These are phyloP conservation scores for Chlorella ohadii DNA, from an alignment of 139 green algal genomes.

Conservation along the genomic window DNA sequence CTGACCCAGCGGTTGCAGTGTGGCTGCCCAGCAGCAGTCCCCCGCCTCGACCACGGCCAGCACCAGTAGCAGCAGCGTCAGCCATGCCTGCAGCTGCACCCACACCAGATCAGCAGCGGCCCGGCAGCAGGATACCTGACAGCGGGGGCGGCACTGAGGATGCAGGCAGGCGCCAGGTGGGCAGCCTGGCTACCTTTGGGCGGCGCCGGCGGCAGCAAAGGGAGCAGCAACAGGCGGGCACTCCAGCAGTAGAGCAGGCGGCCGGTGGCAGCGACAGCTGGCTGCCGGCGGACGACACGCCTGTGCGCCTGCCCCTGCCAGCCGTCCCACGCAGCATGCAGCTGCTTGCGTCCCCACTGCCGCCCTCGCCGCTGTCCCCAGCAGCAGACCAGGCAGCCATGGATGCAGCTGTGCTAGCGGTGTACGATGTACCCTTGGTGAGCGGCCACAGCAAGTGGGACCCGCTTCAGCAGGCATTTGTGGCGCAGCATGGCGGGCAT, in stretches of 20 bases:
- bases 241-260: not conserved
- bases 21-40: constrained; percentile 9
- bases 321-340: not conserved
- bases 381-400: not conserved
- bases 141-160: too few relatives aligned
- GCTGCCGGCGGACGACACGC: not conserved
- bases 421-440: not conserved
- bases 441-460: constrained; percentile 6
- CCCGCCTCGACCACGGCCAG: not conserved
- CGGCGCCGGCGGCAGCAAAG: not conserved
- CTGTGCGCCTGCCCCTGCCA: not conserved
- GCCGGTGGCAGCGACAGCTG: not conserved
- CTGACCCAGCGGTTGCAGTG: not conserved
- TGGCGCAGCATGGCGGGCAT: constrained; percentile 6
- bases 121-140: not conserved
- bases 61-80: not conserved
- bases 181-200: too few relatives aligned
- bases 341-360: not conserved
- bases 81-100: not conserved
- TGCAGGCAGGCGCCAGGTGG: too few relatives aligned
- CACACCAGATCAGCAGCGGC: not conserved
- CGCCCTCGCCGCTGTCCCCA: not conserved
- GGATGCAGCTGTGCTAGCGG: not conserved
- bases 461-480: not conserved
- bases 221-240: not conserved